These are phyloP conservation scores for Elsinoe fawcettii DNA, from an alignment of 2,329 filamentous ascomycete genomes.

Conservation along the genomic window DNA sequence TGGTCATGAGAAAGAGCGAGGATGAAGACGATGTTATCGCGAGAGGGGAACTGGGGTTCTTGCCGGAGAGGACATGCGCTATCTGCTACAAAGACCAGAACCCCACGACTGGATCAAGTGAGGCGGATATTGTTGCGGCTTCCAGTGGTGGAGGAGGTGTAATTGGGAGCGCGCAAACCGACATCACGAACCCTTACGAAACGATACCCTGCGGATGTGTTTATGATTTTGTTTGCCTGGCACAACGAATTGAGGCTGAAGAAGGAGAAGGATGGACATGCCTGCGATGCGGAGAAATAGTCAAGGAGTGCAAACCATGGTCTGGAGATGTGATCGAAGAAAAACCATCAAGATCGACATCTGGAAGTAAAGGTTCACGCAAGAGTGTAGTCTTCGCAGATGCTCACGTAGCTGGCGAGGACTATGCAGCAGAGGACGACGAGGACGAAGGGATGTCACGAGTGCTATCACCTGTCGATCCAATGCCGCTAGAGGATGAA, in stretches of 20 bases:
- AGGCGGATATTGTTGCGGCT: conserved; percentile 67
- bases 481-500: conserved; percentile 26
- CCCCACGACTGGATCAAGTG: conserved; percentile 52
- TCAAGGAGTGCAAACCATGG: conserved; percentile 87
- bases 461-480: conserved; percentile 22
- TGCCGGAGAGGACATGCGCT: conserved; percentile 89
- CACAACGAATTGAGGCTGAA: conserved; percentile 79
- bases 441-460: conserved; percentile 20
- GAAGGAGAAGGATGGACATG: conserved; percentile 93
- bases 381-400: conserved; percentile 29
- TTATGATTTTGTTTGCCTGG: conserved; percentile 95
- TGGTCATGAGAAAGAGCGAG: conserved; percentile 44
- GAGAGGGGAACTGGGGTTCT: conserved; percentile 65
- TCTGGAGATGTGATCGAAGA: conserved; percentile 69
- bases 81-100: conserved; percentile 97
- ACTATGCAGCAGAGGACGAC: conserved; percentile 19
- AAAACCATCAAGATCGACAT: conserved; percentile 15
- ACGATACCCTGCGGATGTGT: conserved; percentile 80
- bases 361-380: conserved; percentile 20
- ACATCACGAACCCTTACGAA: conserved; percentile 95
- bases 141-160: conserved; percentile 60
- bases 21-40: conserved; percentile 37
- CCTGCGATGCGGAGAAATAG: conserved; percentile 73
- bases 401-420: conserved; percentile 22
- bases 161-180: conserved; percentile 79